Conservation (phyloP, 441 rosid genomes). For the Lepidium campestre region DNA sequence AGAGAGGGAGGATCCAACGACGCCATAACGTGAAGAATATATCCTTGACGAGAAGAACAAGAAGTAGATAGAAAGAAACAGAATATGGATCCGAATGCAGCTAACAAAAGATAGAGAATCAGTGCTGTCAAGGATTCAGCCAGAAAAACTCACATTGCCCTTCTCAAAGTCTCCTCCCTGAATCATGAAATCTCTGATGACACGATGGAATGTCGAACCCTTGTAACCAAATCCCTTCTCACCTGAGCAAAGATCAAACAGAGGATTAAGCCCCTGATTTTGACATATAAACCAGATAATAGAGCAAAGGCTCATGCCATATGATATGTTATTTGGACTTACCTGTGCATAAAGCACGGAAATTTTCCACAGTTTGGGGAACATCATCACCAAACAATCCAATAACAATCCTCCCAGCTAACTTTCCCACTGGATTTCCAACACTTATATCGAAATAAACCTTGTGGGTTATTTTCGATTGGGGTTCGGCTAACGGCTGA, state of each 20-base stretch:
- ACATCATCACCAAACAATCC: constrained; percentile 95
- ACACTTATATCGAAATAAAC: constrained; percentile 89
- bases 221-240: constrained; percentile 96
- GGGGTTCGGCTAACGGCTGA: constrained; percentile 44
- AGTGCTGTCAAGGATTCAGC: too few species aligned
- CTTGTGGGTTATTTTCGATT: constrained; percentile 80
- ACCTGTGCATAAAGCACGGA: constrained; percentile 97
- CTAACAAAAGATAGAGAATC: too few species aligned
- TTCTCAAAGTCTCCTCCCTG: constrained; percentile 99
- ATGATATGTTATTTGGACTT: neutral
- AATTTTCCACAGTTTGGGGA: constrained; percentile 91
- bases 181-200: constrained; percentile 96
- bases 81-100: too few species aligned
- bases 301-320: neutral
- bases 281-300: neutral
- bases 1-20: too few species aligned
- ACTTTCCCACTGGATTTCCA: constrained; percentile 87
- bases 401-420: constrained; percentile 84
- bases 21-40: too few species aligned
- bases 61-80: too few species aligned
- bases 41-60: too few species aligned
- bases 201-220: constrained; percentile 80
- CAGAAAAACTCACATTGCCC: constrained; percentile 65
- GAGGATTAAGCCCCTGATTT: neutral
- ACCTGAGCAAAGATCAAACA: constrained; percentile 42